These are phyloP conservation scores for Amauroascus verrucosus DNA, from an alignment of 2,329 filamentous ascomycete genomes.

Conservation along the genomic window DNA sequence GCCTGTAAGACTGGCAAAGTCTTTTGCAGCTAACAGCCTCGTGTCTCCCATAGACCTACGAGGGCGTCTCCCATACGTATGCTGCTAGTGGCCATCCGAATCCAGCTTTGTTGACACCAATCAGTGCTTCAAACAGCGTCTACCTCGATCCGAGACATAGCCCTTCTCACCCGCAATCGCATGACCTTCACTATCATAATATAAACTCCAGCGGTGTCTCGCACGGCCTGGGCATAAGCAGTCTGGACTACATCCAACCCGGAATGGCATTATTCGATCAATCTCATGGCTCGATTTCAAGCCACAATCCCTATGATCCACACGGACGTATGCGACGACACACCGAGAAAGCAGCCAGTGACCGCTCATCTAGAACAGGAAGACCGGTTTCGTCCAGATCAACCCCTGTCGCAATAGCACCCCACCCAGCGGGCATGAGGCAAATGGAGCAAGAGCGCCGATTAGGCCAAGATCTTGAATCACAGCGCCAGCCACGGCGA, in stretches of 20 bases:
- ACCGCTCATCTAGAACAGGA: conserved; percentile 18
- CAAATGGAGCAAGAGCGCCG: conserved; percentile 31
- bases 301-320: conserved; percentile 1
- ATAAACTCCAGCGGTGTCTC: conserved; percentile 23
- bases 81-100: conserved; percentile 26
- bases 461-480: conserved; percentile 21
- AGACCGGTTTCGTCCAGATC: conserved; percentile 20
- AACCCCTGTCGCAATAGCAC: conserved; percentile 30
- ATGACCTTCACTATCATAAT: conserved; percentile 28
- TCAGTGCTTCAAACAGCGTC: conserved; percentile 31
- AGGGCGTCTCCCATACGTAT: conserved; percentile 25
- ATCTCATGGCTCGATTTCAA: conserved; percentile 8
- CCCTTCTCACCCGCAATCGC: conserved; percentile 29
- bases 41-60: conserved; percentile 18
- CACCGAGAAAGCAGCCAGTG: conserved; percentile 18
- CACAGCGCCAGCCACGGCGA: conserved; percentile 19
- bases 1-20: neutral
- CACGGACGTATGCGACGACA: conserved; percentile 14
- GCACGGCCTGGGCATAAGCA: conserved; percentile 33
- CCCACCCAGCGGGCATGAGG: conserved; percentile 32
- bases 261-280: conserved; percentile 21
- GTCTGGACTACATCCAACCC: conserved; percentile 24
- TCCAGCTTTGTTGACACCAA: conserved; percentile 28
- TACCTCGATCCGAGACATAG: conserved; percentile 26
- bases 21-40: conserved; percentile 6